Conservation (phyloP, 1,284 basidiomycete genomes). For the Pterulicium gracile region DNA sequence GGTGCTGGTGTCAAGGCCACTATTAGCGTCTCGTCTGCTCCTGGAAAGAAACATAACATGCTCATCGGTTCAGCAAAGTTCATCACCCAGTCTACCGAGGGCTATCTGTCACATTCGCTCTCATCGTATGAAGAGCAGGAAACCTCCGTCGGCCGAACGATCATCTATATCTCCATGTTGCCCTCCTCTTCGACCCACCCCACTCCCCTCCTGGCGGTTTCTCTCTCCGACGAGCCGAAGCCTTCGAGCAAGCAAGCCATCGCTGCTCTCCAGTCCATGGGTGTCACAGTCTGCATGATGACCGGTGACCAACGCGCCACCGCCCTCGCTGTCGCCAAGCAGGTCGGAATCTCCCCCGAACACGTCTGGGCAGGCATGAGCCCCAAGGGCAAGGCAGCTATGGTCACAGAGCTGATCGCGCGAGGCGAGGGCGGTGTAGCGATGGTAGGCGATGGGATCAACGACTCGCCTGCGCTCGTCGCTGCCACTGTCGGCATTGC, state of each 20-base stretch:
- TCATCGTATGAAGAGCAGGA: conserved; percentile 58
- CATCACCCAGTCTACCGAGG: conserved; percentile 40
- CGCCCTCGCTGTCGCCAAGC: conserved; percentile 75
- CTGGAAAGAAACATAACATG: conserved; percentile 40
- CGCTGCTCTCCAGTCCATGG: conserved; percentile 71
- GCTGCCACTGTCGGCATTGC: conserved; percentile 95
- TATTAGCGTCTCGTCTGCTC: conserved; percentile 32
- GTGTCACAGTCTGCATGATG: conserved; percentile 84
- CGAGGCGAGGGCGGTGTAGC: conserved; percentile 66
- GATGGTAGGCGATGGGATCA: conserved; percentile 99
- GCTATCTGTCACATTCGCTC: conserved; percentile 46
- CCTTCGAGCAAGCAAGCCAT: conserved; percentile 76
- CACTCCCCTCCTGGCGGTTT: conserved; percentile 56
- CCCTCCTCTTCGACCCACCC: conserved; percentile 25
- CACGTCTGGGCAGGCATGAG: conserved; percentile 85
- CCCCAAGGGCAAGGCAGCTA: conserved; percentile 84
- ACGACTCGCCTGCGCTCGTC: conserved; percentile 95
- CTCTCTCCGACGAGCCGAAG: conserved; percentile 80
- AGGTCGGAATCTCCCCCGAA: conserved; percentile 75
- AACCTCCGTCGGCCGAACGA: conserved; percentile 63
- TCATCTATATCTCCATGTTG: conserved; percentile 71
- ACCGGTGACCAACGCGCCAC: conserved; percentile 83
- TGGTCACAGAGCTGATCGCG: conserved; percentile 71
- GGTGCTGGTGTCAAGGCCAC: conserved; percentile 82
- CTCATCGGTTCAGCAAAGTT: conserved; percentile 72